Evolutionary conservation across 805 yeast species (phyloP).

Genomic region (Priceomyces carsonii): DNA sequence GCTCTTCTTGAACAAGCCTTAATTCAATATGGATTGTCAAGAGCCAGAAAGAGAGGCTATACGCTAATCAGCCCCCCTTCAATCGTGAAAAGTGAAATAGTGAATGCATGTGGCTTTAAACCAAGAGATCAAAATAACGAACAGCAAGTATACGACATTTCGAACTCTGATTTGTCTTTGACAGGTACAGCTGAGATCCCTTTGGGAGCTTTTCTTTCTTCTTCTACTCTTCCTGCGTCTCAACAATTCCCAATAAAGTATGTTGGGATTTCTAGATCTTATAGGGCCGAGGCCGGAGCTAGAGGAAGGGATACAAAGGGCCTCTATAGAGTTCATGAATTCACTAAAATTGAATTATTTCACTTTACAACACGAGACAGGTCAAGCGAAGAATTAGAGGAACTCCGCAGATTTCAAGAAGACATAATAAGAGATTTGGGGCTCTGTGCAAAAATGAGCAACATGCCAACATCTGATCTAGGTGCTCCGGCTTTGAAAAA

Average conservation of each 20-base stretch:
- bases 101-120: conserved; percentile 89
- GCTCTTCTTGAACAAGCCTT: conserved; percentile 89
- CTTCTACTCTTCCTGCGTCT: conserved; percentile 41
- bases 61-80: conserved; percentile 79
- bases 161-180: conserved; percentile 57
- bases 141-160: conserved; percentile 74
- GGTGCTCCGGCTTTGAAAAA: conserved; percentile 94
- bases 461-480: conserved; percentile 87
- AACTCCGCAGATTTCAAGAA: conserved; percentile 63
- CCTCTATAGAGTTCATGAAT: conserved; percentile 91
- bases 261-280: conserved; percentile 84
- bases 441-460: conserved; percentile 73
- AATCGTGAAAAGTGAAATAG: conserved; percentile 73
- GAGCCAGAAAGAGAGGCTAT: conserved; percentile 70
- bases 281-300: conserved; percentile 96
- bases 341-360: conserved; percentile 91
- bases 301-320: conserved; percentile 93
- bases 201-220: conserved; percentile 74
- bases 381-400: conserved; percentile 56
- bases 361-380: conserved; percentile 58
- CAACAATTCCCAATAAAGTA: conserved; percentile 53
- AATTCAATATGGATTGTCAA: conserved; percentile 69
- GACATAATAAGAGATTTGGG: conserved; percentile 68
- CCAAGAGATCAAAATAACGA: conserved; percentile 90
- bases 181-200: conserved; percentile 97